Evolutionary conservation across 257 asterid species (phyloP).

Genomic region (Solanum megistacrolobum): DNA sequence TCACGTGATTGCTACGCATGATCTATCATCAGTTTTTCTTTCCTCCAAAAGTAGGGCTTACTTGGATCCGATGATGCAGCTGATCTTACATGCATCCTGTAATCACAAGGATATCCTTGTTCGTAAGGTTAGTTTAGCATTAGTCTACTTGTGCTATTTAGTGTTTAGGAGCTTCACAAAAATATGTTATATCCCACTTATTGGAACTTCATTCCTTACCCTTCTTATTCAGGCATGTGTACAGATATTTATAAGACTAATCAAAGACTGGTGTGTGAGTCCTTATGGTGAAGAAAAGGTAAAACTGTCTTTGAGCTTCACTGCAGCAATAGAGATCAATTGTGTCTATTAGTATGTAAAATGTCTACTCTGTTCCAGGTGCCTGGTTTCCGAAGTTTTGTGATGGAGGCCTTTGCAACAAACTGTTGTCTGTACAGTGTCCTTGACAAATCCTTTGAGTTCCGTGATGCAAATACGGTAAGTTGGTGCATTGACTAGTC

Average conservation of each 20-base stretch:
- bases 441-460: constrained; percentile 84
- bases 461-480: constrained; percentile 90
- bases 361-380: constrained; percentile 44
- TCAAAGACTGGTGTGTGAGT: constrained; percentile 80
- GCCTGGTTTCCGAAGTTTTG: constrained; percentile 72
- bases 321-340: background rate
- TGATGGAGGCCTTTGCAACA: constrained; percentile 68
- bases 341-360: constrained; percentile 15
- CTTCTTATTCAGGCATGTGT: constrained; percentile 62
- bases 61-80: constrained; percentile 74
- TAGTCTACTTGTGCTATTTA: background rate
- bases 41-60: constrained; percentile 44
- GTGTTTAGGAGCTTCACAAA: background rate
- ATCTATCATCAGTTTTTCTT: constrained; percentile 65
- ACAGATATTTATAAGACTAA: constrained; percentile 77
- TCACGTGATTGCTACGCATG: constrained; percentile 70
- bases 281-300: constrained; percentile 72
- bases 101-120: constrained; percentile 70
- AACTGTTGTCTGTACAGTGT: constrained; percentile 90
- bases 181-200: background rate
- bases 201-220: background rate
- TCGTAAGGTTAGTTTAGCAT: constrained; percentile 47
- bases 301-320: background rate
- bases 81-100: constrained; percentile 56
- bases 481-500: constrained; percentile 18